These are phyloP conservation scores for Picochlorum sp. DNA, from an alignment of 139 green algal species.

Conservation along the genomic window DNA sequence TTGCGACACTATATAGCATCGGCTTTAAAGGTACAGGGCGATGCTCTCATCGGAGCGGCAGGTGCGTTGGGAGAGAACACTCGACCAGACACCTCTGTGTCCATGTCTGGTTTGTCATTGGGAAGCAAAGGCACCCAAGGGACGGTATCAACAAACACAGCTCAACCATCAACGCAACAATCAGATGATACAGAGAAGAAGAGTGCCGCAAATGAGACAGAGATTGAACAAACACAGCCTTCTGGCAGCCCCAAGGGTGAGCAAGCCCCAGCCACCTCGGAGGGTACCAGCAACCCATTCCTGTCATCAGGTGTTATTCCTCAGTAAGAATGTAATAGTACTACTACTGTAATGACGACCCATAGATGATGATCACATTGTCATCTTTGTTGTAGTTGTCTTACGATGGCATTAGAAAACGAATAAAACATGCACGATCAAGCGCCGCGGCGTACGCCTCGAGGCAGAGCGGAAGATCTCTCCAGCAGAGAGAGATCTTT, in stretches of 20 bases:
- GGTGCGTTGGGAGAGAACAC: slow-evolving; percentile 3
- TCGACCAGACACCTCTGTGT: background rate
- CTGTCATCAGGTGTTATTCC: slow-evolving; percentile 5
- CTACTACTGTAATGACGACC: too few species aligned
- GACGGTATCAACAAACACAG: too few species aligned
- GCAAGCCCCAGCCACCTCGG: background rate
- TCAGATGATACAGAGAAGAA: too few species aligned
- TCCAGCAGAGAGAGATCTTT: too few species aligned
- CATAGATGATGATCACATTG: background rate
- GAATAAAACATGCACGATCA: background rate
- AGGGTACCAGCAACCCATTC: slow-evolving; percentile 2
- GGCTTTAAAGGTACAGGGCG: slow-evolving; percentile 12
- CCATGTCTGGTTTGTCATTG: background rate
- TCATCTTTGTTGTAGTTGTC: background rate
- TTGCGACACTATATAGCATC: slow-evolving; percentile 22
- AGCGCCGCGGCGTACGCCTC: too few species aligned
- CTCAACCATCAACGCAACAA: too few species aligned
- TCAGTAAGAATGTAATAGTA: background rate
- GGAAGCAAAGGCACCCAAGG: background rate
- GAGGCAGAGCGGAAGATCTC: too few species aligned
- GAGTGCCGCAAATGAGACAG: too few species aligned
- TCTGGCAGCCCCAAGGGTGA: background rate
- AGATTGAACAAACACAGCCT: background rate
- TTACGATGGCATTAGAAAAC: too few species aligned
- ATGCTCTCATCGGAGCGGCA: slow-evolving; percentile 4